Conservation (phyloP, 148 eudicot species). For the Rhododendron kiyosumense region DNA sequence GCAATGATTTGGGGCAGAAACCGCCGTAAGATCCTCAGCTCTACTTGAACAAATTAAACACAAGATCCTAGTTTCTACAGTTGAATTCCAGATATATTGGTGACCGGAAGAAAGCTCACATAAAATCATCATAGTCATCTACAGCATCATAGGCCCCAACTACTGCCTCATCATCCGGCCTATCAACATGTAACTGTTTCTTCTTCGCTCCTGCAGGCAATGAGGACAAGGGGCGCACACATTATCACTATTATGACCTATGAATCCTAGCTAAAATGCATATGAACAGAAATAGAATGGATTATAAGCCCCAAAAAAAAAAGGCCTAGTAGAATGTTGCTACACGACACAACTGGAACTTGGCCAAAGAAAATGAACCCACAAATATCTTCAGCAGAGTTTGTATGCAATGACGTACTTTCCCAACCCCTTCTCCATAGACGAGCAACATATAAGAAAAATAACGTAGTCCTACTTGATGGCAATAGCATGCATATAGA, state of each 20-base stretch:
- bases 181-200: conserved; percentile 75
- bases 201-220: conserved; percentile 63
- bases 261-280: background rate
- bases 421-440: background rate
- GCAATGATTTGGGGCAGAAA: conserved; percentile 9
- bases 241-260: background rate
- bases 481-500: background rate
- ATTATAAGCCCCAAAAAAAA: background rate
- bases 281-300: background rate
- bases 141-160: conserved; percentile 44
- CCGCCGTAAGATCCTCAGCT: conserved; percentile 8
- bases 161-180: conserved; percentile 74
- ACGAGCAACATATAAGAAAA: background rate
- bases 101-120: conserved; percentile 37
- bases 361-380: background rate
- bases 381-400: background rate
- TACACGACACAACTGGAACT: background rate
- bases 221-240: background rate
- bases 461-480: background rate
- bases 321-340: background rate
- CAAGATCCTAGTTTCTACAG: conserved; percentile 1
- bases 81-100: background rate
- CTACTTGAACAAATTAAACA: background rate
- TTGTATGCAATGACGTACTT: background rate
- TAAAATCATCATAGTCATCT: conserved; percentile 84